phyloP scores from a whole-genome alignment of 495 filamentous ascomycete species.

The Neurospora sp. region DNA sequence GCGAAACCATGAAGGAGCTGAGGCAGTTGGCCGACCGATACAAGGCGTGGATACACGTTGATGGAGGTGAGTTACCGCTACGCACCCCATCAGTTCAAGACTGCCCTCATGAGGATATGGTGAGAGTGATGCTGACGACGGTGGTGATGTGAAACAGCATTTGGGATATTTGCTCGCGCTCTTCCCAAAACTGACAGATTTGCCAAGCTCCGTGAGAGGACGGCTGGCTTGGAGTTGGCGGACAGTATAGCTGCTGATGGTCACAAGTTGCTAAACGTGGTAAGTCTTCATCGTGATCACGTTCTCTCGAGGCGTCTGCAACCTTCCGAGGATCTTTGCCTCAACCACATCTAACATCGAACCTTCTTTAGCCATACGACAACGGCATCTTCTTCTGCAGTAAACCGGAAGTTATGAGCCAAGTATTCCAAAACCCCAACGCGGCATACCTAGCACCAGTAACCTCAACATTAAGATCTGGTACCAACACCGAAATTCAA shows the following conservation, averaged over 20 bases:
- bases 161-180: constrained; percentile 71
- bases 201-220: constrained; percentile 39
- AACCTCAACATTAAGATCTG: neutral
- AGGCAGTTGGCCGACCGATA: constrained; percentile 62
- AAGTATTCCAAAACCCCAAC: constrained; percentile 75
- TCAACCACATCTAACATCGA: neutral
- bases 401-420: constrained; percentile 41
- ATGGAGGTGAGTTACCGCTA: constrained; percentile 47
- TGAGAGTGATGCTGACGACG: neutral
- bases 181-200: constrained; percentile 54
- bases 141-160: constrained; percentile 41
- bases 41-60: constrained; percentile 81
- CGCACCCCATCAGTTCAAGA: neutral
- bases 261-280: constrained; percentile 89
- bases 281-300: constrained; percentile 21
- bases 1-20: constrained; percentile 51
- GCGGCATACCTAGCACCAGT: constrained; percentile 65
- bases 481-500: constrained; percentile 41
- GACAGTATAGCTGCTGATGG: constrained; percentile 82
- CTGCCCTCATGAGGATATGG: neutral
- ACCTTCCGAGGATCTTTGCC: neutral
- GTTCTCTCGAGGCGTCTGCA: too few species aligned
- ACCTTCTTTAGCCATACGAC: constrained; percentile 60
- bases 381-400: constrained; percentile 80
- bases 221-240: constrained; percentile 65